Percentiles rank a stretch among this genome's conserved stretches.
Conservation (phyloP, 495 filamentous ascomycete species). For the Lichina pygmaea region DNA sequence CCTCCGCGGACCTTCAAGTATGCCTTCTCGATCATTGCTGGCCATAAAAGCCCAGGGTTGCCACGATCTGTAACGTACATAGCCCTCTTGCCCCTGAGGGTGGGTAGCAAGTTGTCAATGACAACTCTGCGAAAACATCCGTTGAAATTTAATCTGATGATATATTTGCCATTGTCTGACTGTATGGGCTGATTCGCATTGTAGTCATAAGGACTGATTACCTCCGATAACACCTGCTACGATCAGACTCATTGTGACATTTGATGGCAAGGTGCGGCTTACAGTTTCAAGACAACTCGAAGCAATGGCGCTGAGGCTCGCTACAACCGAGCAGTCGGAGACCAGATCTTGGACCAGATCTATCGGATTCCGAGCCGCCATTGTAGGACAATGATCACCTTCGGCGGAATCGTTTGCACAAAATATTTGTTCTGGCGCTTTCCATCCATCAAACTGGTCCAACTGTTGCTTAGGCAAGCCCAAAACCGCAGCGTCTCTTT, state of each 20-base stretch:
- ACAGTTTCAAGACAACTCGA: conserved; percentile 14
- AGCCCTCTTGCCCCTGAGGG: conserved; percentile 33
- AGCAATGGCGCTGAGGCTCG: conserved; percentile 66
- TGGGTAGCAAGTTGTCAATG: conserved; percentile 79
- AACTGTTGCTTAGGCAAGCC: conserved; percentile 44
- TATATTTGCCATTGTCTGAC: conserved; percentile 66
- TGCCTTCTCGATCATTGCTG: conserved; percentile 87
- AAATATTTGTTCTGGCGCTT: conserved; percentile 35
- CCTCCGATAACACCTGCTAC: conserved; percentile 32
- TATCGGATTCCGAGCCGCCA: conserved; percentile 23
- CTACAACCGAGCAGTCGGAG: conserved; percentile 90
- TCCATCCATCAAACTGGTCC: conserved; percentile 56
- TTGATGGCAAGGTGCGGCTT: conserved; percentile 26
- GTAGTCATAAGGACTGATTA: conserved; percentile 47
- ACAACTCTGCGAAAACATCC: conserved; percentile 66
- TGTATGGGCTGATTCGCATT: conserved; percentile 22
- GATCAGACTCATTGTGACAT: conserved; percentile 7
- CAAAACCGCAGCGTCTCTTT: conserved; percentile 39
- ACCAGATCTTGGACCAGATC: conserved; percentile 87
- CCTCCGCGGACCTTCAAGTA: conserved; percentile 92
- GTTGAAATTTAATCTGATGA: conserved; percentile 84
- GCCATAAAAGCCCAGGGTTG: conserved; percentile 55
- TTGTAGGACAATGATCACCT: conserved; percentile 16
- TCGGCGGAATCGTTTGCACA: conserved; percentile 8
- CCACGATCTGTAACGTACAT: conserved; percentile 76